These are phyloP conservation scores for Capsicum chinense DNA, from an alignment of 257 asterid species.

Conservation along the genomic window DNA sequence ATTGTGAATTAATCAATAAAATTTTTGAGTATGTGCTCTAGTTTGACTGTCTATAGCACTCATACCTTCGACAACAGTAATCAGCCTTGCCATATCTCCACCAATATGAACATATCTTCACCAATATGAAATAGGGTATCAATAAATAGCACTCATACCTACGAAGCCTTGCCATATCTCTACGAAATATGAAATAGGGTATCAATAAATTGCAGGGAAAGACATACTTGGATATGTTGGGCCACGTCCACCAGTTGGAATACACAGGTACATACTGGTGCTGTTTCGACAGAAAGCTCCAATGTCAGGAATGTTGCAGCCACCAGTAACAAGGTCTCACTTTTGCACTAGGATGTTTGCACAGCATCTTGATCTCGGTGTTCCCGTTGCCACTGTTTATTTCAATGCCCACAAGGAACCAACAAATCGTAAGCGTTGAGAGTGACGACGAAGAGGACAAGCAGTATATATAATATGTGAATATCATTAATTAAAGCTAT, in stretches of 20 bases:
- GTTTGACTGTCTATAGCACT: no score
- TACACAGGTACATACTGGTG: conserved; percentile 63
- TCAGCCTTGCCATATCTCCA: no score
- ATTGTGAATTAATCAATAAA: no score
- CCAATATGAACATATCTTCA: no score
- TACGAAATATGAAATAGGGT: no score
- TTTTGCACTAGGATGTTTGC: conserved; percentile 66
- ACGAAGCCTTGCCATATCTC: no score
- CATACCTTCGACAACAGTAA: no score
- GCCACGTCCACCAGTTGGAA: conserved; percentile 59
- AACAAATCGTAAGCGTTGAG: conserved; percentile 39
- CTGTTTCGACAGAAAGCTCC: conserved; percentile 48
- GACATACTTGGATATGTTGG: conserved; percentile 48
- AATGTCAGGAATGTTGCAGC: conserved; percentile 28
- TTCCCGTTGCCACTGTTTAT: conserved; percentile 63
- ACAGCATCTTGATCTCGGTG: conserved; percentile 39
- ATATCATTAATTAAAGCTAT: not conserved
- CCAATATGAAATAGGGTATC: no score
- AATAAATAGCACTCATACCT: no score
- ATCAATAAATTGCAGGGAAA: conserved; percentile 42
- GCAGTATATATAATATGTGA: conserved; percentile 10
- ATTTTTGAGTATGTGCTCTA: no score
- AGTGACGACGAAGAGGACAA: not conserved
- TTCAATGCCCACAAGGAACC: conserved; percentile 72
- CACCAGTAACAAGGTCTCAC: conserved; percentile 42